Base-by-base conservation (phyloP, 331 rosid species). In the Malus hybrid region DNA sequence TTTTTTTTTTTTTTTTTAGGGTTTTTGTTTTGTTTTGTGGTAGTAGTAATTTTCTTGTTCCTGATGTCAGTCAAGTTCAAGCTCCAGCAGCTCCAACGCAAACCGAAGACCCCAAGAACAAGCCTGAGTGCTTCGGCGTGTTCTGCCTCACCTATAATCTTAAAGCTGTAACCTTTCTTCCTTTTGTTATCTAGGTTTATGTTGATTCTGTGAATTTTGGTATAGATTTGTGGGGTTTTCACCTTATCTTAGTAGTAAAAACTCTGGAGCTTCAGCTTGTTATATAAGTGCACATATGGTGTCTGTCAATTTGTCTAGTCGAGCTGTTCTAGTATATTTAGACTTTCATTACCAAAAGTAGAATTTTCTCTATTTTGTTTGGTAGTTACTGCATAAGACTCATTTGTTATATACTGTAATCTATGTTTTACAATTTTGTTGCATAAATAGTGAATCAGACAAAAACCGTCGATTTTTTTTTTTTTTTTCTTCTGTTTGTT, bases 131-230 rank as follows among this genome's bases (percentile, higher is more conserved):
- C 83, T 94, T 60, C 78, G 97, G 97, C 12, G 88, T 94, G 58
- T 92, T 94, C 81, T 90, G 99, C 76, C 96, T 94, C 75, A 92
- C 97, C 70, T 94, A 94, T 80, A 93, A 92, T 89, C 88, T 94
- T 75, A 81, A 88, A 88, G 97, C 97, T 75, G 99, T 94, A 64
- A 88, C 92, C 78, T 70, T 12, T 46, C 73, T 32, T 73, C 29
- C 3, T 53, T 55, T 77, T 61, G 28, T 29, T 20, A 16, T 66
- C 34, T 66, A 57, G 15, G 69, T 42, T 58, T 28, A 14, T 52
- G 58, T 44, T 66, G 79, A 36, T 19, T 75, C 46, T 9, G 46
- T 39, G 46, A 39, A 39, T 10, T 39, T 72, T 61, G 22, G 12
- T 36, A 57, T 73, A 10, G 24, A n/a, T 28, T 63, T 61, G 6